Evolutionary conservation across 805 yeast species (phyloP).

Genomic region (Metschnikowia lachancei): DNA sequence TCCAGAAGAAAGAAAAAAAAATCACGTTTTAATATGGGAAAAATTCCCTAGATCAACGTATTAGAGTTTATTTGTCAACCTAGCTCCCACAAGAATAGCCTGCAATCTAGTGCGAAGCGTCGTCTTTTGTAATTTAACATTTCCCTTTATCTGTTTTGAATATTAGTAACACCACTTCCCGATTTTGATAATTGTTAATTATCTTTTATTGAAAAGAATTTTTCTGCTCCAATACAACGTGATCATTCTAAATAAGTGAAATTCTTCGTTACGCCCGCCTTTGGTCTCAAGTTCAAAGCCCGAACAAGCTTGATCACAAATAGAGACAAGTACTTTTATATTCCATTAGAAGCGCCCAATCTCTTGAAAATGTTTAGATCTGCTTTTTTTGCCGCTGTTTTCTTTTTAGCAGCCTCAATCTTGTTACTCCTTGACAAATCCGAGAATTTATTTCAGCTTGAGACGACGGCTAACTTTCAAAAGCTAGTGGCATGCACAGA

Average conservation of each 20-base stretch:
- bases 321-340: not conserved
- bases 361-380: not conserved
- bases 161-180: not conserved
- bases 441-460: constrained; percentile 4
- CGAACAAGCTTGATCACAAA: not conserved
- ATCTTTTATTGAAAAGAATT: too few species aligned
- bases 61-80: too few species aligned
- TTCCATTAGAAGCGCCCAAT: not conserved
- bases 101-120: not conserved
- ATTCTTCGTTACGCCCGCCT: too few species aligned
- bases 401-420: not conserved
- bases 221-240: too few species aligned
- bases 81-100: too few species aligned
- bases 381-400: not conserved
- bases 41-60: too few species aligned
- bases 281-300: not conserved
- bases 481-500: constrained; percentile 13
- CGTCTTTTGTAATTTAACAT: not conserved
- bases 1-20: too few species aligned
- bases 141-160: not conserved
- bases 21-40: too few species aligned
- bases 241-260: too few species aligned
- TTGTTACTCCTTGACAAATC: not conserved
- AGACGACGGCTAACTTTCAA: constrained; percentile 5
- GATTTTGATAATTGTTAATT: too few species aligned